Evolutionary conservation across 1,284 basidiomycete genomes (phyloP).

Genomic region (Trametes polyzona): DNA sequence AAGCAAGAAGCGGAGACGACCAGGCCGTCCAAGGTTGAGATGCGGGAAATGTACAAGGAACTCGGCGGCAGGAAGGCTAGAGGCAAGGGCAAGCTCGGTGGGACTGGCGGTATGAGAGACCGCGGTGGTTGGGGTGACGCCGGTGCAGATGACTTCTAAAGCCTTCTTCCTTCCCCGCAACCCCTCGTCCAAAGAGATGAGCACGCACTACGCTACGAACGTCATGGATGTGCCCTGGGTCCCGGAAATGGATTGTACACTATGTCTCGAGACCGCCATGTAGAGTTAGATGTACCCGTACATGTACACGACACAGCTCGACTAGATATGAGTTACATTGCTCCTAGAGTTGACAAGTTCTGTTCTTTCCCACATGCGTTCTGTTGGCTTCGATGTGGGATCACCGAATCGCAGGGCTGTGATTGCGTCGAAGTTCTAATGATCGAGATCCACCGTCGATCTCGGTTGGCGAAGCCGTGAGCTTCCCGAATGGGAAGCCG

Average conservation of each 20-base stretch:
- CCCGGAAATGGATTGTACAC: slow-evolving; percentile 1
- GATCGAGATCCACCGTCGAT: slow-evolving; percentile 19
- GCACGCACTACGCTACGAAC: neutral
- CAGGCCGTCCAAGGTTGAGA: slow-evolving; percentile 75
- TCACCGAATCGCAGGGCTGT: slow-evolving; percentile 3
- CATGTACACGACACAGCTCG: neutral
- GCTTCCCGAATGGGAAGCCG: neutral
- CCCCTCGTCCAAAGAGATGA: neutral
- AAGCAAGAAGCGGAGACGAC: slow-evolving; percentile 55
- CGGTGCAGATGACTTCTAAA: slow-evolving; percentile 20
- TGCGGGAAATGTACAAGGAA: slow-evolving; percentile 89
- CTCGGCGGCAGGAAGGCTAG: slow-evolving; percentile 80
- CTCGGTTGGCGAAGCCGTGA: slow-evolving; percentile 9
- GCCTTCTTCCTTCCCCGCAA: too few species aligned
- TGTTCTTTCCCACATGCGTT: too few species aligned
- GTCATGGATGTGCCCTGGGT: neutral
- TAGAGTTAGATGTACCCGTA: slow-evolving; percentile 16
- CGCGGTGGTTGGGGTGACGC: slow-evolving; percentile 34
- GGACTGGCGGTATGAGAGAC: slow-evolving; percentile 63
- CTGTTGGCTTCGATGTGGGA: too few species aligned
- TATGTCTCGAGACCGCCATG: neutral
- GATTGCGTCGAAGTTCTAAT: slow-evolving; percentile 1
- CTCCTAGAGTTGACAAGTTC: too few species aligned
- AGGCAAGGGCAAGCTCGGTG: slow-evolving; percentile 66
- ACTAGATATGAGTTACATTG: neutral